Evolutionary conservation across 768 basidiomycete species (phyloP).

Genomic region (Amanita pseudoporphyria): DNA sequence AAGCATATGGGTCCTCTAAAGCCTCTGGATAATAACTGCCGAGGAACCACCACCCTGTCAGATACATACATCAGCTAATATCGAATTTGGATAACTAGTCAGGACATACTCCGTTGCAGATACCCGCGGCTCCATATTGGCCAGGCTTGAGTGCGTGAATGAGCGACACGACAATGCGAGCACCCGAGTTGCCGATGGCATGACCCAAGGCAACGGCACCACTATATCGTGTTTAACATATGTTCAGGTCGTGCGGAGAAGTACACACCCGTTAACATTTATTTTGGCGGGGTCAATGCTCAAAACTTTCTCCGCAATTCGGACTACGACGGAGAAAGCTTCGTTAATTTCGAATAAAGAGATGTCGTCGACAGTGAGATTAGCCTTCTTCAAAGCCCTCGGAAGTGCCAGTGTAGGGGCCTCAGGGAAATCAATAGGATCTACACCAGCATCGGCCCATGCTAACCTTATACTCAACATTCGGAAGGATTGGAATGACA

Average conservation of each 20-base stretch:
- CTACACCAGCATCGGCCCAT: constrained; percentile 94
- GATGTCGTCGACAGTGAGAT: constrained; percentile 75
- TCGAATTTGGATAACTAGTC: background rate
- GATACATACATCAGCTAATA: constrained; percentile 12
- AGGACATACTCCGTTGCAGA: constrained; percentile 87
- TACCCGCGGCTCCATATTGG: constrained; percentile 90
- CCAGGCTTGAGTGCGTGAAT: constrained; percentile 87
- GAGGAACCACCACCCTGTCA: constrained; percentile 85
- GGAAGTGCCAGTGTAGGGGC: constrained; percentile 93
- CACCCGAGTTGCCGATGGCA: constrained; percentile 93
- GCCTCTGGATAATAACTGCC: constrained; percentile 79
- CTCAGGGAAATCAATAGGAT: constrained; percentile 94
- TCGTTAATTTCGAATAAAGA: constrained; percentile 95
- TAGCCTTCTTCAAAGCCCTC: constrained; percentile 77
- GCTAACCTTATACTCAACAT: constrained; percentile 36
- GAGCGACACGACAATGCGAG: constrained; percentile 89
- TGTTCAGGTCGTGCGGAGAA: constrained; percentile 4
- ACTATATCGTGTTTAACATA: constrained; percentile 30
- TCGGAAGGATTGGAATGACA: constrained; percentile 3
- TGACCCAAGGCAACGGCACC: constrained; percentile 96
- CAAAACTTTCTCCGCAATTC: constrained; percentile 84
- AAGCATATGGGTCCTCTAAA: constrained; percentile 34
- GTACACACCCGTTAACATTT: constrained; percentile 75
- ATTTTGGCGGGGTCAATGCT: constrained; percentile 80
- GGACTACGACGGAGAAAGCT: constrained; percentile 92